phyloP scores from a whole-genome alignment of 331 rosid species.

The Acacia pycnantha region DNA sequence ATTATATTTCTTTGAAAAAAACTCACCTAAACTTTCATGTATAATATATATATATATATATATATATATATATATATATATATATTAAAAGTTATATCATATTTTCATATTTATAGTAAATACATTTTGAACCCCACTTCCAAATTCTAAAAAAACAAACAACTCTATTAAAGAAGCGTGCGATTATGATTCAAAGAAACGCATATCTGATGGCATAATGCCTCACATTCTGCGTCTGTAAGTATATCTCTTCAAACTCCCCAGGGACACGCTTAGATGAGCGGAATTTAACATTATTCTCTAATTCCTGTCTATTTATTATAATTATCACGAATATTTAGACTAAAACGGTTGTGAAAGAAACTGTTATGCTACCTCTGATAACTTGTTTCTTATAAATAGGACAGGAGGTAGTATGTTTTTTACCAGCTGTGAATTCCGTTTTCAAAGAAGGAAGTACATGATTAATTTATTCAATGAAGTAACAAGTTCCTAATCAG shows the following conservation, averaged over 20 bases:
- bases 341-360: not conserved
- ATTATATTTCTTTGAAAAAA: too few species aligned
- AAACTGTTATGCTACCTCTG: not conserved
- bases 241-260: conserved; percentile 16
- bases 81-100: too few species aligned
- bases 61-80: too few species aligned
- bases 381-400: not conserved
- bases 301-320: not conserved
- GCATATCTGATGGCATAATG: conserved; percentile 43
- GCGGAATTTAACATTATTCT: not conserved
- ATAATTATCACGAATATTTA: not conserved
- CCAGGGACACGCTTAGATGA: not conserved
- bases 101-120: too few species aligned
- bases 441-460: not conserved
- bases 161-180: conserved; percentile 26
- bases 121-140: too few species aligned
- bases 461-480: not conserved
- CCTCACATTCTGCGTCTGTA: conserved; percentile 75
- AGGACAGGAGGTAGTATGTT: not conserved
- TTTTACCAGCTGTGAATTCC: not conserved
- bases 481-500: not conserved
- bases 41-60: too few species aligned
- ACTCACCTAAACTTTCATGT: too few species aligned
- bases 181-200: conserved; percentile 28
- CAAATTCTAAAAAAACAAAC: too few species aligned